Conservation (phyloP, 495 filamentous ascomycete genomes). For the Hapsidospora chrysogenum region DNA sequence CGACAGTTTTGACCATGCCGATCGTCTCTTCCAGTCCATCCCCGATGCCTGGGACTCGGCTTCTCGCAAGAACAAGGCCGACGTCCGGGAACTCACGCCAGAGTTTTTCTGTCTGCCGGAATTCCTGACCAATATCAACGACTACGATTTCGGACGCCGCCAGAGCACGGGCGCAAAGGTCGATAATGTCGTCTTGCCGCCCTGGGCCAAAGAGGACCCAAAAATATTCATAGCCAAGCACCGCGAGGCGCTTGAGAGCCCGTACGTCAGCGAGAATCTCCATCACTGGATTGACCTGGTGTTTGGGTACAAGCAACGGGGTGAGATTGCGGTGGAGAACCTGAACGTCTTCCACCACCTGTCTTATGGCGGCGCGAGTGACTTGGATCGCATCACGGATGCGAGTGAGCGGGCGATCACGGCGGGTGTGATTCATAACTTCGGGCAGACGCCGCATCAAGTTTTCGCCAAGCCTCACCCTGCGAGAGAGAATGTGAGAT, state of each 20-base stretch:
- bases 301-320: slow-evolving; percentile 89
- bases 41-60: slow-evolving; percentile 83
- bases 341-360: slow-evolving; percentile 92
- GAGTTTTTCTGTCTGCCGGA: slow-evolving; percentile 97
- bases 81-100: slow-evolving; percentile 84
- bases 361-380: slow-evolving; percentile 84
- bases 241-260: slow-evolving; percentile 84
- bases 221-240: slow-evolving; percentile 93
- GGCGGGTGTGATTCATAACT: slow-evolving; percentile 95
- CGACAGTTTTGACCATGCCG: slow-evolving; percentile 90
- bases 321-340: slow-evolving; percentile 79
- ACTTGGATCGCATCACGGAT: slow-evolving; percentile 83
- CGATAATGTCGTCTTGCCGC: slow-evolving; percentile 70
- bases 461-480: slow-evolving; percentile 74
- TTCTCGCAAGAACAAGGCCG: slow-evolving; percentile 75
- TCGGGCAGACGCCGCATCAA: slow-evolving; percentile 92
- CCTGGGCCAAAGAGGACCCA: slow-evolving; percentile 94
- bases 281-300: slow-evolving; percentile 95
- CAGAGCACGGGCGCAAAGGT: slow-evolving; percentile 67
- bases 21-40: slow-evolving; percentile 88
- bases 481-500: slow-evolving; percentile 46
- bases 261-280: slow-evolving; percentile 76
- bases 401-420: slow-evolving; percentile 68
- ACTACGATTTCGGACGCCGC: slow-evolving; percentile 77
- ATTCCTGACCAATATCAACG: slow-evolving; percentile 80